These are phyloP conservation scores for Phytophthora idaei DNA, from an alignment of 352 stramenopile species.

Conservation along the genomic window DNA sequence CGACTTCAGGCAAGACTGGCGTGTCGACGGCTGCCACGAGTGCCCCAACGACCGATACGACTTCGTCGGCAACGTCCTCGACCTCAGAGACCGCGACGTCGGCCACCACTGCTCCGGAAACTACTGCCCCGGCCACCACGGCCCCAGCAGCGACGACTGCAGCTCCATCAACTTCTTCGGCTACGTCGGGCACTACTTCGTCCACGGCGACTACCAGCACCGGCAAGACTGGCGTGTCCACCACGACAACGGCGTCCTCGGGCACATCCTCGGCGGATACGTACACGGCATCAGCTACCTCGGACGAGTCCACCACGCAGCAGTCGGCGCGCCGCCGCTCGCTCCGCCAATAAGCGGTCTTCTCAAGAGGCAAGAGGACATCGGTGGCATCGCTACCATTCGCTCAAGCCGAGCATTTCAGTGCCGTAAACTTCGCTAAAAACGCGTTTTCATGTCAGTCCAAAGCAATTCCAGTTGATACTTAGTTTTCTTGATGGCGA, in stretches of 20 bases:
- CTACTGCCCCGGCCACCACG: constrained; percentile 5
- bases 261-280: constrained; percentile 26
- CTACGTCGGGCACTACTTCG: constrained; percentile 4
- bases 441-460: neutral
- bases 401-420: neutral
- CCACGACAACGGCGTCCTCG: constrained; percentile 3
- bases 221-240: constrained; percentile 12
- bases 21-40: constrained; percentile 11
- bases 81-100: constrained; percentile 1
- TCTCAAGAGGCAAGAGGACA: neutral
- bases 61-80: constrained; percentile 1
- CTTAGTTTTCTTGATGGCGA: constrained; percentile 16
- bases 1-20: constrained; percentile 19
- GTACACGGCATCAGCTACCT: constrained; percentile 13
- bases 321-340: constrained; percentile 18
- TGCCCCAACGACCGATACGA: constrained; percentile 1
- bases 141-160: constrained; percentile 3
- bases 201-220: constrained; percentile 8
- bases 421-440: neutral
- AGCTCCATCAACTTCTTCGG: constrained; percentile 3
- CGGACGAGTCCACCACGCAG: constrained; percentile 26
- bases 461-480: neutral
- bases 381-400: neutral
- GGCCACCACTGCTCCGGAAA: constrained; percentile 8
- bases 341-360: constrained; percentile 25